A percentile compares a stretch with the other conserved stretches of the same genome.
phyloP scores from a whole-genome alignment of 768 basidiomycete genomes.

The Leccinum boreale region DNA sequence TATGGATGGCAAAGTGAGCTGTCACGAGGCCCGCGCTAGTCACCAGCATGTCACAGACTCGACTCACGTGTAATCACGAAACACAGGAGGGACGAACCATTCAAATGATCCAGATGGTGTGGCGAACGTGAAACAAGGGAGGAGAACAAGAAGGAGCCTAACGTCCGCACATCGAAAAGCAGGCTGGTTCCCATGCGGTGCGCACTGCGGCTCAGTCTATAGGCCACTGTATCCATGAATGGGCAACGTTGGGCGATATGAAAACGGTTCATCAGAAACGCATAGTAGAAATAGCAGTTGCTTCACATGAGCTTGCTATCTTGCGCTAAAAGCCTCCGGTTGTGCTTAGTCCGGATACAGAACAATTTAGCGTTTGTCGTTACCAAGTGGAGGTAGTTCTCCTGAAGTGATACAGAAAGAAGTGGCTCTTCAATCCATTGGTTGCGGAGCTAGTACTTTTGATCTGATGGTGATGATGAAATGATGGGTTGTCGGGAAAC shows the following conservation, averaged over 20 bases:
- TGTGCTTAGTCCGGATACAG: conserved; percentile 14
- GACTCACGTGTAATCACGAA: conserved; percentile 2
- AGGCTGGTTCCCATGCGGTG: conserved; percentile 13
- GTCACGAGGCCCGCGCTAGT: not conserved
- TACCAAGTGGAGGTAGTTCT: conserved; percentile 22
- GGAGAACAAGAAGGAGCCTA: conserved; percentile 7
- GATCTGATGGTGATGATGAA: conserved; percentile 3
- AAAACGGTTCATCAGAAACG: conserved; percentile 18
- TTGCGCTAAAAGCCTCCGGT: conserved; percentile 23
- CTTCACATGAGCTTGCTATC: conserved; percentile 22
- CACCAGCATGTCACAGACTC: not conserved
- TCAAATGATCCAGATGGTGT: not conserved
- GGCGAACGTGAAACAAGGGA: not conserved
- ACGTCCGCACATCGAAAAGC: conserved; percentile 12
- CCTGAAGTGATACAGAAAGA: not conserved
- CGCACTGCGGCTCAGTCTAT: not conserved
- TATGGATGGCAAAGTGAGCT: not conserved
- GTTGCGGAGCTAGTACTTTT: conserved; percentile 5
- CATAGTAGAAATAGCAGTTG: conserved; percentile 8
- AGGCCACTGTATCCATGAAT: conserved; percentile 13
- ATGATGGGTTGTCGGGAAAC: not conserved
- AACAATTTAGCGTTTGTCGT: conserved; percentile 3
- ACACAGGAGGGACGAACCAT: not conserved
- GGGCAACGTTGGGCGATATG: conserved; percentile 24
- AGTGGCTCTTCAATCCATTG: not conserved